Evolutionary conservation across 495 filamentous ascomycete genomes (phyloP).

Genomic region (Tetracladium setigerum): DNA sequence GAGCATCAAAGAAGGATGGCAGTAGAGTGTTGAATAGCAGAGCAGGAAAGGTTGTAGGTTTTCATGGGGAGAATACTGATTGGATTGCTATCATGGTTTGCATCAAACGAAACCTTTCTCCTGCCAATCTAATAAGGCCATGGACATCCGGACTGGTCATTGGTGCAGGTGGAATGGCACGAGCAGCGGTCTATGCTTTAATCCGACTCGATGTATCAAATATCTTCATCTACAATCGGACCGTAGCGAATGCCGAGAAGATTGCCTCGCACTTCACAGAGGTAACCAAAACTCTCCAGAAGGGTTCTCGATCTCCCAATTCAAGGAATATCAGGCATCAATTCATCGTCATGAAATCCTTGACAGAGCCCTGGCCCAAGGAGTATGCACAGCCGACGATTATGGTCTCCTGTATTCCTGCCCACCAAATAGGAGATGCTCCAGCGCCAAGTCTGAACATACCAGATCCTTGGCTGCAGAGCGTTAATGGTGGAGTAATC

Average conservation of each 20-base stretch:
- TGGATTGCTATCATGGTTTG: conserved; percentile 66
- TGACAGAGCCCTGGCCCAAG: conserved; percentile 55
- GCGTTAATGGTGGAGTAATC: conserved; percentile 67
- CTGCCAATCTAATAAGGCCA: conserved; percentile 63
- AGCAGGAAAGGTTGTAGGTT: conserved; percentile 51
- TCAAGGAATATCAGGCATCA: conserved; percentile 15
- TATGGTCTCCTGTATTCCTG: conserved; percentile 65
- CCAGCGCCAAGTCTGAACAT: conserved; percentile 66
- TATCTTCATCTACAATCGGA: conserved; percentile 69
- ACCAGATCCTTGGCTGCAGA: conserved; percentile 61
- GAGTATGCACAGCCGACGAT: conserved; percentile 57
- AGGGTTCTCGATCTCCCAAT: not conserved
- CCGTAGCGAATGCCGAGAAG: conserved; percentile 45
- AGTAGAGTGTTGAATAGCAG: conserved; percentile 56
- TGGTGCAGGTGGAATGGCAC: conserved; percentile 72
- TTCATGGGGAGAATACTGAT: conserved; percentile 78
- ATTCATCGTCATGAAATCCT: conserved; percentile 52
- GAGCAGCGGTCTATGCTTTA: conserved; percentile 70
- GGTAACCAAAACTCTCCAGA: not conserved
- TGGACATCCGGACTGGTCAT: conserved; percentile 63
- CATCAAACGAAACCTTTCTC: conserved; percentile 64
- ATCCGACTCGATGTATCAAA: conserved; percentile 65
- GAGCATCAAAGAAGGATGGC: conserved; percentile 46
- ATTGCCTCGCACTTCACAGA: conserved; percentile 25
- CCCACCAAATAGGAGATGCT: conserved; percentile 45